Base-by-base conservation (phyloP, 1,139 yeast species). In the Blastobotrys indianensis region DNA sequence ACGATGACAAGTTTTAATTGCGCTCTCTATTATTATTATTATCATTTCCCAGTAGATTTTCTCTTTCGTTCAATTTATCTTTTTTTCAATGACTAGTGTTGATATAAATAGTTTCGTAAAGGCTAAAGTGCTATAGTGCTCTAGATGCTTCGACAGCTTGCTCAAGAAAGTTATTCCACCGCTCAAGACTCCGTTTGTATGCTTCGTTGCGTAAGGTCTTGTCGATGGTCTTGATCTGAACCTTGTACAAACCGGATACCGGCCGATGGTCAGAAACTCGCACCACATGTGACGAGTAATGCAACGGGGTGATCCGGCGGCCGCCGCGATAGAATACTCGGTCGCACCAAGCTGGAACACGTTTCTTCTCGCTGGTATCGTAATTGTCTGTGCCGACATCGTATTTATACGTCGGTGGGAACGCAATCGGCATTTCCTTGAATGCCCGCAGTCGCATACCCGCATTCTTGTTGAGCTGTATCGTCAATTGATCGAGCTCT, bases 291-390 rank as follows among this genome's bases (percentile, higher is more conserved):
- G 62, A 49, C 38, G 56, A 39, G 45, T 66, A 66, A 8, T 48
- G 46, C 31, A 63, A 25, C 15, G 60, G 54, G 4, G 43, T 20
- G 34, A 64, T 48, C 17, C 54, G 48, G 42, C 52, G 63, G n/a
- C 69, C 68, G 33, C 85, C 82, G 38, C 76, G 72, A 60, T 74
- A 85, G 45, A 88, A 73, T 38, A 87, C 79, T 62, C 97, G 73
- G 64, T 92, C 98, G 7, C 97, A 90, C 98, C 98, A 92, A 0
- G 97, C 92, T 0, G 98, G 98, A 1, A 87, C 80, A 55, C 98
- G 76, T 57, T 84, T 92, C 64, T 92, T 92, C 60, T 90, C 97
- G 39, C 94, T 83, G 2, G 90, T 74, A 60, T 88, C 97, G 55
- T 92, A 92, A 11, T 59, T 65, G 52, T 76, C 75, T 1, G 88